These are phyloP conservation scores for Salix viminalis DNA, from an alignment of 345 rosid species.

Conservation along the genomic window DNA sequence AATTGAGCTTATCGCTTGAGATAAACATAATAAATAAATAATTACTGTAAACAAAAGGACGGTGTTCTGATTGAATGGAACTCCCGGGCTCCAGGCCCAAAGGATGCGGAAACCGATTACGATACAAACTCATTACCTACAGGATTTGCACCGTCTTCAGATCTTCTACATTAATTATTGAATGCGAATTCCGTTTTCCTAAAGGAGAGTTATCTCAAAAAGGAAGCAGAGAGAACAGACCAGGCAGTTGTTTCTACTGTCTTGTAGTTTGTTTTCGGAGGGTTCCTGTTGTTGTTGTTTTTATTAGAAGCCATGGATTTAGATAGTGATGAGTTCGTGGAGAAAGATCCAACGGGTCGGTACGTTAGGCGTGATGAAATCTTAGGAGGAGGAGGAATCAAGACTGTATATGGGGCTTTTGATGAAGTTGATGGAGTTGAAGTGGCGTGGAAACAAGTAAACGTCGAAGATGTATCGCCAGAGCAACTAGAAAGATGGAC, in stretches of 20 bases:
- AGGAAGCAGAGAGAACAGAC: no score
- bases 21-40: no score
- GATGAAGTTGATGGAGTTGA: neutral
- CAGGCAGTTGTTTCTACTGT: neutral
- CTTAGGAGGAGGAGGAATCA: neutral
- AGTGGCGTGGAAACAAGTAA: neutral
- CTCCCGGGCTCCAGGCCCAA: no score
- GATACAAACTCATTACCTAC: no score
- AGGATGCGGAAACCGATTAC: no score
- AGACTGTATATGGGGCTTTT: neutral
- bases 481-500: neutral
- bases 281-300: neutral
- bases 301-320: neutral
- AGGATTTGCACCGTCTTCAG: no score
- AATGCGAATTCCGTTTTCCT: no score
- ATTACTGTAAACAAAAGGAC: no score
- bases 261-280: neutral
- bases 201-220: no score
- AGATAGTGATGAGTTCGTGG: neutral
- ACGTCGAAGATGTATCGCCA: neutral
- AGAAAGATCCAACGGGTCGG: neutral
- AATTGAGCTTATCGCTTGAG: no score
- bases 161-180: no score
- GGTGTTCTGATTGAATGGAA: no score
- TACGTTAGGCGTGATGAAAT: neutral